Evolutionary conservation across 2,329 filamentous ascomycete genomes (phyloP), one percentile per base, ranked within the genome.

Genomic region (Botrytis paeoniae): DNA sequence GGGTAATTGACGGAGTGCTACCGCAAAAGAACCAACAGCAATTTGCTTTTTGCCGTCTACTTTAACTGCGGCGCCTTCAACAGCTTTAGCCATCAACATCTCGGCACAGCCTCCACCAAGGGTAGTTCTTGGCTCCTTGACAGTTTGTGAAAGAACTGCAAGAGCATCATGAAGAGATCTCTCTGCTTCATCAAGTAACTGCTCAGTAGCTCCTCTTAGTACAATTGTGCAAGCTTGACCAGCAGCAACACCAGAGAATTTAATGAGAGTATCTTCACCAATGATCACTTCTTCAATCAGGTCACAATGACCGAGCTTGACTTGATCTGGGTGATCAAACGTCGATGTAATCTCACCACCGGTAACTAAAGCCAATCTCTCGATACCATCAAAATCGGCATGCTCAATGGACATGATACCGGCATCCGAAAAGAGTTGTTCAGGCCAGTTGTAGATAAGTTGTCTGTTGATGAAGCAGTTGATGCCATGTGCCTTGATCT

Each of bases 401-500:
- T 99, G 96, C 86, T 99, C 96, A 79, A 99, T 99, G 41, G 94
- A 97, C 87, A 97, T 93, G 84, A 99, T 98, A 75, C 96, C 96
- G 12, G 95, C 95, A 82, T 99, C 96, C 51, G 95, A 94, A 81
- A 99, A 99, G 64, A 99, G 91, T 85, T 99, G 96, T 84, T 99
- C 96, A 9, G 96, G 96, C 96, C 96, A 99, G 88, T 99, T 99
- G 88, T 99, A 99, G 85, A 99, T 99, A 76, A 99, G 90, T 83
- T 99, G 96, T 79, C 96, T 89, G 89, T 99, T 99, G 84, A 99
- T 97, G 84, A 99, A 99, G 87, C 96, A 98, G 89, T 99, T 99
- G 85, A 99, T 98, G 74, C 96, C 96, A 81, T 99, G 96, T 64
- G 94, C 89, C 89, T 98, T 99, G 86, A 99, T 99, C 84, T 94